Percentiles rank a stretch among this genome's conserved stretches.
These are phyloP conservation scores for Alternaria hordeiaustralica DNA, from an alignment of 2,329 filamentous ascomycete species.

Conservation along the genomic window DNA sequence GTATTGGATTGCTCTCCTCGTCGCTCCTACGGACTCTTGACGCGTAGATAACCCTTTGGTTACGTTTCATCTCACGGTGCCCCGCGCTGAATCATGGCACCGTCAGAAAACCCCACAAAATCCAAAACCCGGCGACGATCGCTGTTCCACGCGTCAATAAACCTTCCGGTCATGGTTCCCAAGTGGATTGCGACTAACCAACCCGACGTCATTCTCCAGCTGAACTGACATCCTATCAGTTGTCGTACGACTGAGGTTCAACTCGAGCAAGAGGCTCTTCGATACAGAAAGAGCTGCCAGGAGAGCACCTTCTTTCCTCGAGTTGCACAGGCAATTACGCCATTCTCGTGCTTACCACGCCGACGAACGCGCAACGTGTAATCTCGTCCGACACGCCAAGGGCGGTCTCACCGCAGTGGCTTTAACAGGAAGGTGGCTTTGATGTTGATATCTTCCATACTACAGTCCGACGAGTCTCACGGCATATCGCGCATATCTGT, in stretches of 20 bases:
- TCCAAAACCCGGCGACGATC: background rate
- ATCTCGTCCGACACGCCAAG: background rate
- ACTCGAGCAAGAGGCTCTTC: background rate
- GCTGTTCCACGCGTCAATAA: slow-evolving; percentile 18
- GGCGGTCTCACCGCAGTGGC: slow-evolving; percentile 5
- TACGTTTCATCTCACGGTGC: background rate
- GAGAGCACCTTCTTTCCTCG: background rate
- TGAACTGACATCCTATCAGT: background rate
- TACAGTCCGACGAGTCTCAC: background rate
- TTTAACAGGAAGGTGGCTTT: background rate
- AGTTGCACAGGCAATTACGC: slow-evolving; percentile 9
- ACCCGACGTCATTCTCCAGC: background rate
- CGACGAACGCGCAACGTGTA: background rate
- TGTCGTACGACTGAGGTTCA: background rate
- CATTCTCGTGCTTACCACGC: slow-evolving; percentile 6
- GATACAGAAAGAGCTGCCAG: background rate
- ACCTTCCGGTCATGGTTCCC: slow-evolving; percentile 3
- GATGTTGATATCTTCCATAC: background rate
- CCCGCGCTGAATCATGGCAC: background rate
- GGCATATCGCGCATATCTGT: background rate
- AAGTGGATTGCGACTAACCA: background rate
- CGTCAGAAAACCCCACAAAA: background rate
- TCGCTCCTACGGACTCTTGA: background rate
- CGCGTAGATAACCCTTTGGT: background rate
- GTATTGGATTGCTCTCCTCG: background rate